These are phyloP conservation scores for Aspergillus sp. DNA, from an alignment of 2,329 filamentous ascomycete genomes.

Conservation along the genomic window DNA sequence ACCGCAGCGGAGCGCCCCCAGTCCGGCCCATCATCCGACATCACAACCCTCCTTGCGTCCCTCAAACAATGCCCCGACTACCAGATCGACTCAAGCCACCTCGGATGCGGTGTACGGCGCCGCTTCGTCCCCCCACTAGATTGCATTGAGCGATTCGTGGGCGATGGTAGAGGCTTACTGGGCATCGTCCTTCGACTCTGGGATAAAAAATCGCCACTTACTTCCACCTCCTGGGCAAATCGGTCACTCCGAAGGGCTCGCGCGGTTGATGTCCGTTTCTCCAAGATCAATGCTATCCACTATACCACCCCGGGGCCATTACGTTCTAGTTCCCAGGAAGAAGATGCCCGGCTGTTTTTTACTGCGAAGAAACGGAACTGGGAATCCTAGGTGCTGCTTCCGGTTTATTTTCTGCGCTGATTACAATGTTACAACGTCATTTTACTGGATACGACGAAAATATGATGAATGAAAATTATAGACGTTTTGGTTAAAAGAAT, in stretches of 20 bases:
- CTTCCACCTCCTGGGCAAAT: conserved; percentile 17
- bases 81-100: conserved; percentile 38
- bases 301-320: conserved; percentile 8
- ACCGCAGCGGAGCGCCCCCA: neutral
- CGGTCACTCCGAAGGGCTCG: conserved; percentile 11
- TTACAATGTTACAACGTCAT: neutral
- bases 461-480: too few relatives aligned
- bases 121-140: conserved; percentile 36
- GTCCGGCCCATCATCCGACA: conserved; percentile 19
- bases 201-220: conserved; percentile 10
- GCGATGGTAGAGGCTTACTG: conserved; percentile 25
- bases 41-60: conserved; percentile 29
- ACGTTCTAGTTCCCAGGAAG: conserved; percentile 15
- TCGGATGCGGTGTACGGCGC: conserved; percentile 37
- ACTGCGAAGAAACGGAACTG: conserved; percentile 32
- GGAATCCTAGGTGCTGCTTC: conserved; percentile 20
- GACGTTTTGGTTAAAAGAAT: too few relatives aligned
- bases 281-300: conserved; percentile 18
- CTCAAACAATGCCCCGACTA: conserved; percentile 40
- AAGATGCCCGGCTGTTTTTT: conserved; percentile 29
- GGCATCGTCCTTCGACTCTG: conserved; percentile 18
- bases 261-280: conserved; percentile 20
- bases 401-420: neutral
- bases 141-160: conserved; percentile 32
- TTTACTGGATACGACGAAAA: too few relatives aligned